Conservation (phyloP, 768 basidiomycete species). For the Sarcodon sp. region DNA sequence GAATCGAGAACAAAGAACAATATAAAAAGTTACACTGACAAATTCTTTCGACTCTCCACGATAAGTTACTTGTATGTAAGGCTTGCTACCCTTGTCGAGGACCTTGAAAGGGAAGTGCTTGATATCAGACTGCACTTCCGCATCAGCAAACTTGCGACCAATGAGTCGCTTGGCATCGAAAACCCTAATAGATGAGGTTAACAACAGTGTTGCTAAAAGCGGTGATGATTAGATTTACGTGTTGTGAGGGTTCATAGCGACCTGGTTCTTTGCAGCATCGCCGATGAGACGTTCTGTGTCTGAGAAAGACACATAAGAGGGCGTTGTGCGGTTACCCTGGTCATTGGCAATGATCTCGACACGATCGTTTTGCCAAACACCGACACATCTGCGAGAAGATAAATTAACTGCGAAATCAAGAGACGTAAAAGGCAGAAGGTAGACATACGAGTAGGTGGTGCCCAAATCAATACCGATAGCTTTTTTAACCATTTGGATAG, state of each 20-base stretch:
- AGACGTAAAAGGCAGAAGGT: conserved; percentile 1
- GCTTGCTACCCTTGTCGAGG: conserved; percentile 77
- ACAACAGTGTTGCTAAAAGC: conserved; percentile 6
- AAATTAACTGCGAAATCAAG: conserved; percentile 4
- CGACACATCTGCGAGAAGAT: conserved; percentile 65
- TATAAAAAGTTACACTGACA: conserved; percentile 28
- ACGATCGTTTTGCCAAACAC: conserved; percentile 99
- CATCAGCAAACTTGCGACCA: conserved; percentile 80
- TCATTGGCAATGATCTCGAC: conserved; percentile 97
- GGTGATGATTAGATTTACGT: conserved; percentile 30
- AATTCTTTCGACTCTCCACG: conserved; percentile 92
- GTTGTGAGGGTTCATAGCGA: conserved; percentile 96
- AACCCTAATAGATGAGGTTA: conserved; percentile 37
- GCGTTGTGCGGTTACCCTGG: conserved; percentile 91
- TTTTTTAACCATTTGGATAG: conserved; percentile 29
- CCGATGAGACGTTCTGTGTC: conserved; percentile 95
- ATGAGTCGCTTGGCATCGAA: conserved; percentile 99
- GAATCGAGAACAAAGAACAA: not conserved
- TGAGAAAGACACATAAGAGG: conserved; percentile 93
- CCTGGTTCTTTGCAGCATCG: conserved; percentile 98
- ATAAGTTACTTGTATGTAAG: conserved; percentile 82
- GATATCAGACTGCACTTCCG: conserved; percentile 72
- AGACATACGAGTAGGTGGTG: conserved; percentile 81
- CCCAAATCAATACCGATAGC: conserved; percentile 86
- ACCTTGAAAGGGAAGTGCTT: conserved; percentile 95